Conservation (phyloP, 495 filamentous ascomycete genomes). For the Wilcoxina mikolae region DNA sequence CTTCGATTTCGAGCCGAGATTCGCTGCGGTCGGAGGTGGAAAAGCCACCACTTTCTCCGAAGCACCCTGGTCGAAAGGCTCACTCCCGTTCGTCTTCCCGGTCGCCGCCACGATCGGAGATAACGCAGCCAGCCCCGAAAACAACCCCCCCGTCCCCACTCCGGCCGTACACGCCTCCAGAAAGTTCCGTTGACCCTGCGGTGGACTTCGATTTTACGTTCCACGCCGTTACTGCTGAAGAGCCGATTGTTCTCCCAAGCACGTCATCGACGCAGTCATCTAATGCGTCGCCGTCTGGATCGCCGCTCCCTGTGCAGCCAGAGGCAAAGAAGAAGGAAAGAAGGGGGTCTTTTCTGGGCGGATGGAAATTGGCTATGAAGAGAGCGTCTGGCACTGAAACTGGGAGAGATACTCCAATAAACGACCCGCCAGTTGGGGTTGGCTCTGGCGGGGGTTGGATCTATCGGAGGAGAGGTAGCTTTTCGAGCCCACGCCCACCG, state of each 20-base stretch:
- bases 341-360: slow-evolving; percentile 20
- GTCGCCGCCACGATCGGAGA: not conserved
- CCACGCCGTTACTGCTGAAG: slow-evolving; percentile 23
- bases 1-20: not conserved
- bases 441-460: slow-evolving; percentile 27
- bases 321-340: slow-evolving; percentile 14
- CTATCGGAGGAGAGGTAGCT: slow-evolving; percentile 22
- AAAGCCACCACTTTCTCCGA: slow-evolving; percentile 13
- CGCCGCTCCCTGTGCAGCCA: not conserved
- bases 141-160: not conserved
- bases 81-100: not conserved
- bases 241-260: slow-evolving; percentile 21
- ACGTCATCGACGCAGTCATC: slow-evolving; percentile 10
- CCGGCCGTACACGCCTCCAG: not conserved
- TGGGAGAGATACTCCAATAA: slow-evolving; percentile 5
- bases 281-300: not conserved
- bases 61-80: slow-evolving; percentile 14
- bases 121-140: not conserved
- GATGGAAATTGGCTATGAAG: slow-evolving; percentile 27
- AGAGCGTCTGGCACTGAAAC: slow-evolving; percentile 5
- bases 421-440: slow-evolving; percentile 22
- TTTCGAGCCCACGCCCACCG: slow-evolving; percentile 24
- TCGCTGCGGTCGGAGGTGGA: slow-evolving; percentile 5
- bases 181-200: not conserved
- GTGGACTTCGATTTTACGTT: slow-evolving; percentile 9